A percentile compares a stretch with the other conserved stretches of the same genome.
These are phyloP conservation scores for Leccinum brunneo-olivaceum DNA, from an alignment of 1,284 basidiomycete species.

Conservation along the genomic window DNA sequence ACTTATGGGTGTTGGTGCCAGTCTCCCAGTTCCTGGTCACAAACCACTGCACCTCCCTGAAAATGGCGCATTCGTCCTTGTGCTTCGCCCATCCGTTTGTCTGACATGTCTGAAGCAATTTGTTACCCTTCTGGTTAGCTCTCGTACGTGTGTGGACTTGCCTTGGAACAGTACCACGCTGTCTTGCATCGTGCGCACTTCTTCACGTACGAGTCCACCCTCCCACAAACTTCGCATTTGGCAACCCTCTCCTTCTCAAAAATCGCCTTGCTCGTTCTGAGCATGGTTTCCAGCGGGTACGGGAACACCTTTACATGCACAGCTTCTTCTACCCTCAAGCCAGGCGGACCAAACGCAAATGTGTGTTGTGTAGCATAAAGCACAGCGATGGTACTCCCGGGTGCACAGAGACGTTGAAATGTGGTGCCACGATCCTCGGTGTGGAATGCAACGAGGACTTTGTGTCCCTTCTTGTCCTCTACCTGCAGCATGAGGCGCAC, in stretches of 20 bases:
- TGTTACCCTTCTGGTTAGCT: conserved; percentile 6
- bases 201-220: conserved; percentile 17
- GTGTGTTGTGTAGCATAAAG: conserved; percentile 27
- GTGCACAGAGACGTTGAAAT: conserved; percentile 19
- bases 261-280: conserved; percentile 20
- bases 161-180: conserved; percentile 29
- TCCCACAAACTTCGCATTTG: conserved; percentile 22
- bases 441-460: conserved; percentile 26
- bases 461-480: conserved; percentile 24
- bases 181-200: conserved; percentile 26
- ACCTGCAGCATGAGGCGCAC: conserved; percentile 26
- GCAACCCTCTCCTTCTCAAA: conserved; percentile 17
- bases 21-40: conserved; percentile 26
- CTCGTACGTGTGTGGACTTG: conserved; percentile 4
- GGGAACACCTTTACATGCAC: conserved; percentile 26
- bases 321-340: conserved; percentile 23
- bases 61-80: conserved; percentile 19
- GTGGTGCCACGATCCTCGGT: conserved; percentile 28
- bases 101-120: conserved; percentile 20
- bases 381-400: conserved; percentile 28
- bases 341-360: conserved; percentile 28
- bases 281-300: conserved; percentile 24
- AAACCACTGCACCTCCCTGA: conserved; percentile 28
- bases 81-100: conserved; percentile 19
- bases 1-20: conserved; percentile 10